Evolutionary conservation across 2,329 filamentous ascomycete species (phyloP), one percentile per base, ranked within the genome.

Genomic region (Colletotrichum sp.): DNA sequence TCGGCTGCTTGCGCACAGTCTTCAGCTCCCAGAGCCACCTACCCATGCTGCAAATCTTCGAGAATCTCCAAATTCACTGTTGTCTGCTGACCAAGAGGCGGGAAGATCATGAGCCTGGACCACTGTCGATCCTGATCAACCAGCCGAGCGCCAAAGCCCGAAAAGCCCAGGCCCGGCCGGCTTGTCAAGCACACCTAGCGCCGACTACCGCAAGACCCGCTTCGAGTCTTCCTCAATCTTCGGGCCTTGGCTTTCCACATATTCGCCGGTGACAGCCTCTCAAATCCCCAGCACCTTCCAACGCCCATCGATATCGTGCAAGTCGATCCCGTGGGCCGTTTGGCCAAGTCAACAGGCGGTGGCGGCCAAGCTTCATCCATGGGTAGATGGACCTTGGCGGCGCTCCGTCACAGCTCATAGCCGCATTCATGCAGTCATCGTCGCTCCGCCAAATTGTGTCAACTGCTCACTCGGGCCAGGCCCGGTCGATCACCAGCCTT

Each of bases 81-180:
- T 67, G 28, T 71, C 68, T 57, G 63, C 68, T 74, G 68, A 57
- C 72, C 68, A 57, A 24, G 36, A 39, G 68, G 62, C 63, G 55
- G 68, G 55, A 72, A 63, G 63, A 76, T 65, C 63, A 65, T 36
- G 26, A 68, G 64, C 63, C 70, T 64, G 44, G 59, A 28, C 57
- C 70, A 12, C 13, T 26, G 70, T 59, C 71, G 70, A 76, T 73
- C 70, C 28, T 73, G 59, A 65, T 65, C 44, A 69, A 18, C 44
- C 24, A n/a, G 39, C 39, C 28, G 12, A 39, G 59, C 49, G 26
- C 49, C 59, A 69, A 73, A 65, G 26, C 13, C 64, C 57, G 64
- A 65, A 60, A 49, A 26, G 15, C 57, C 65, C 70, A 59, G 44
- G 63, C 24, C 36, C 32, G 59, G n/a, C 64, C 24, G 59, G 59